Base-by-base conservation (phyloP, 2,329 filamentous ascomycete genomes). In the Stromatinia cepivora region DNA sequence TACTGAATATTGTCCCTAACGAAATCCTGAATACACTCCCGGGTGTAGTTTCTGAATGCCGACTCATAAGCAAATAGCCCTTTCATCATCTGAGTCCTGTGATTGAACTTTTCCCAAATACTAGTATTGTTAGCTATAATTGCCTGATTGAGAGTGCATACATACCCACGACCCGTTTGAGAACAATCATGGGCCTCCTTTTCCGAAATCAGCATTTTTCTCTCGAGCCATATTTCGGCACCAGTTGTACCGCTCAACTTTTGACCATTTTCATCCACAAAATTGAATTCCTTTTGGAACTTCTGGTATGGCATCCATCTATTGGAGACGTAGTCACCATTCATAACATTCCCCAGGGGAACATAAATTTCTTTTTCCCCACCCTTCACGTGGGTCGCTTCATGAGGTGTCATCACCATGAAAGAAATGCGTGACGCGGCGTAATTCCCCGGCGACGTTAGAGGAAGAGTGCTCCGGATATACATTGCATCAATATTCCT, bases 51-150 rank as follows among this genome's bases (percentile, higher is more conserved):
- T 59, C 81, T 81, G 75, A 88, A 91, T 4, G 88, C 87, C 4
- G 81, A 82, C 75, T 87, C 84, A 73, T 91, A 91, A 76, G 89
- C 90, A 74, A 91, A 85, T 0, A 92, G 81, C 0, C 90, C 90
- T 76, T 92, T 92, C 84, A 92, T 91, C 81, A 90, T 89, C 63
- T 88, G 84, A 4, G 90, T 92, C 5, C 88, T 84, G 62, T 85
- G 84, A 72, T 91, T 91, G 78, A 93, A 93, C n/a, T 81, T 81
- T 8, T 84, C 83, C 84, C 84, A 86, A 8, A 84, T 81, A 5
- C 84, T 84, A 70, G 22, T 46, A n/a, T 36, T 31, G 58, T 77
- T 63, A 77, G 71, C 59, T 67, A 28, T n/a, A 56, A 6, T 31
- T 61, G n/a, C 36, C 3, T 17, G 22, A n/a, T 57, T 20, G 46